Evolutionary conservation across 345 rosid species (phyloP).

Genomic region (Raphanus raphanistrum): DNA sequence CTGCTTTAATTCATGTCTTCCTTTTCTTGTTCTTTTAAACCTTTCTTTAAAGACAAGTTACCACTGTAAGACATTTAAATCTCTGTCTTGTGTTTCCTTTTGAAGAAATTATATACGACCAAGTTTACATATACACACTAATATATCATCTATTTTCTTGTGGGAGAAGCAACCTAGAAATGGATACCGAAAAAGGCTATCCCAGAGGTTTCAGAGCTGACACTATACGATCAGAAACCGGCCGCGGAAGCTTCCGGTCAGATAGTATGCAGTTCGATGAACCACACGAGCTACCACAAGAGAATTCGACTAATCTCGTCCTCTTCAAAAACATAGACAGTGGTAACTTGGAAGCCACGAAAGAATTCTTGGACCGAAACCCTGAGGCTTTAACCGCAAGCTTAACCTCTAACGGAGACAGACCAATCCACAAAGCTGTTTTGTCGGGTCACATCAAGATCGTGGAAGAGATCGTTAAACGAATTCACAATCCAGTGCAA

Average conservation of each 20-base stretch:
- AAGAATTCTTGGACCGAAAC: constrained; percentile 41
- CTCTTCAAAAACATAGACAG: constrained; percentile 60
- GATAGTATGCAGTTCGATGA: constrained; percentile 37
- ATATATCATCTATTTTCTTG: constrained; percentile 1
- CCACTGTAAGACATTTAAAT: constrained; percentile 9
- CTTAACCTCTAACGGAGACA: constrained; percentile 59
- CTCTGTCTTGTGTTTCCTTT: constrained; percentile 15
- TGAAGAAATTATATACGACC: neutral
- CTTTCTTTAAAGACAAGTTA: constrained; percentile 23
- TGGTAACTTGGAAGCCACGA: constrained; percentile 56
- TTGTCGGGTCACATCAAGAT: constrained; percentile 62
- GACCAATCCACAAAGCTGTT: constrained; percentile 63
- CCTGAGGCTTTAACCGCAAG: constrained; percentile 48
- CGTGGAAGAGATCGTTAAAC: constrained; percentile 50
- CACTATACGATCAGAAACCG: constrained; percentile 24
- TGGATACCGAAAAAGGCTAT: constrained; percentile 39
- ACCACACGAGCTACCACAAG: constrained; percentile 17
- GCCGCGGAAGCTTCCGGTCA: constrained; percentile 17
- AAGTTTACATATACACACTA: constrained; percentile 1
- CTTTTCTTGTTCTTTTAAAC: constrained; percentile 15
- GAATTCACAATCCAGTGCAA: constrained; percentile 22
- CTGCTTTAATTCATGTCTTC: neutral
- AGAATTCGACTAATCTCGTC: constrained; percentile 36
- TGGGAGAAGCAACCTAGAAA: neutral
- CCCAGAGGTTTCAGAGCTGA: constrained; percentile 34